phyloP scores from a whole-genome alignment of 176 grass and related monocot species.

The Triticum monococcum region DNA sequence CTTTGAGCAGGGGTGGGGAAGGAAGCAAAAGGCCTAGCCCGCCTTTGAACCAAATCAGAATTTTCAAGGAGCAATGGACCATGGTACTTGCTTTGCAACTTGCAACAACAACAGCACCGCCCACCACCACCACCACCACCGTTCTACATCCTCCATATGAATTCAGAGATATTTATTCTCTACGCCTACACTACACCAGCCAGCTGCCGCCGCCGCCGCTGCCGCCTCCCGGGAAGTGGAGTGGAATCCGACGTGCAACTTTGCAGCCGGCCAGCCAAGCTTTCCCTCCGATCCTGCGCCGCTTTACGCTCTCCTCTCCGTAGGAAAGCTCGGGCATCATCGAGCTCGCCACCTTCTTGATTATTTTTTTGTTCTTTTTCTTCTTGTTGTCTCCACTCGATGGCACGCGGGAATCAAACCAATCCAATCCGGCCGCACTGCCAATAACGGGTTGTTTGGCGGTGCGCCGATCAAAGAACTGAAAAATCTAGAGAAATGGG shows the following conservation, averaged over 20 bases:
- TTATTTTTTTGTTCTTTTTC: neutral
- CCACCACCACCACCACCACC: conserved; percentile 3
- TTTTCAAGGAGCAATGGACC: conserved; percentile 11
- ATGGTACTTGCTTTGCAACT: conserved; percentile 19
- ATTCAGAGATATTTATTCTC: neutral
- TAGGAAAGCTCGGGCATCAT: conserved; percentile 24
- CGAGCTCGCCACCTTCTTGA: neutral
- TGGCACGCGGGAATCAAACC: conserved; percentile 28
- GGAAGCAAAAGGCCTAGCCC: neutral
- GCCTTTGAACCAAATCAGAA: conserved; percentile 23
- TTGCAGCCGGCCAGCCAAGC: conserved; percentile 5
- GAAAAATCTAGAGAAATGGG: neutral
- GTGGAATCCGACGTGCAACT: conserved; percentile 34
- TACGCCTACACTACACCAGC: neutral
- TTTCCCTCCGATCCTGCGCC: neutral
- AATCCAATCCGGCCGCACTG: conserved; percentile 15
- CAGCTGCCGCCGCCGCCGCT: neutral
- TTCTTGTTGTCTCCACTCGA: conserved; percentile 1
- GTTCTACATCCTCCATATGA: neutral
- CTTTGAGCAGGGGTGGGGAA: neutral
- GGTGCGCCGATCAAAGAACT: conserved; percentile 28
- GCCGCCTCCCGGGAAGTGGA: conserved; percentile 15
- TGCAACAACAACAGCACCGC: neutral
- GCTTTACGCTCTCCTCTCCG: conserved; percentile 33
- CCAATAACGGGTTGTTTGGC: conserved; percentile 35